phyloP scores from a whole-genome alignment of 345 rosid genomes.

The Pistacia vera region DNA sequence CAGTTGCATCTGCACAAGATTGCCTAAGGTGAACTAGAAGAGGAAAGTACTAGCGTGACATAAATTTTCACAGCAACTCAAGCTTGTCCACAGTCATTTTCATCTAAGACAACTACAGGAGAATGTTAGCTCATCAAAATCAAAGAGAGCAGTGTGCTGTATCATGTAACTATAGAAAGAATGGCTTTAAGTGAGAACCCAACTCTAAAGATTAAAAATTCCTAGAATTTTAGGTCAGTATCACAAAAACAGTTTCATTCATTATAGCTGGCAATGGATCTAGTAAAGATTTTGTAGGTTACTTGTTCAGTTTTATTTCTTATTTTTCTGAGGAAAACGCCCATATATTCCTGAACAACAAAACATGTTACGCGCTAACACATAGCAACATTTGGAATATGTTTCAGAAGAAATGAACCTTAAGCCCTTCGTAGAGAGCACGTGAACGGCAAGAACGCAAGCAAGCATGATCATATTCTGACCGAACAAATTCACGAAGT shows the following conservation, averaged over 20 bases:
- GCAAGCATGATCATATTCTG: slow-evolving; percentile 96
- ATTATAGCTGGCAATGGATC: background rate
- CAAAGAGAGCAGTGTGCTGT: background rate
- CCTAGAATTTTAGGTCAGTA: background rate
- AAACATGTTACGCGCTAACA: background rate
- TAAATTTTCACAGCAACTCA: background rate
- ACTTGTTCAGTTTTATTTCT: background rate
- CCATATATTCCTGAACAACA: background rate
- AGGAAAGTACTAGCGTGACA: background rate
- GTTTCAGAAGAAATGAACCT: slow-evolving; percentile 48
- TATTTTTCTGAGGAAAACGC: background rate
- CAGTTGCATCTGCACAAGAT: background rate
- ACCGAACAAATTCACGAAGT: slow-evolving; percentile 93
- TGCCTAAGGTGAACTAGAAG: background rate
- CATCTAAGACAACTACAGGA: background rate
- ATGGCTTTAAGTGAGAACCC: background rate
- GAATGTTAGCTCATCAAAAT: background rate
- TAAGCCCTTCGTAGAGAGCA: slow-evolving; percentile 91
- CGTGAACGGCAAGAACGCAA: slow-evolving; percentile 96
- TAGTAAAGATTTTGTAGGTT: background rate
- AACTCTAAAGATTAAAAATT: background rate
- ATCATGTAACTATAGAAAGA: background rate
- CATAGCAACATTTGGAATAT: slow-evolving; percentile 1
- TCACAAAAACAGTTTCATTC: background rate
- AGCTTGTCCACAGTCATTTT: background rate